Evolutionary conservation across 2,329 filamentous ascomycete genomes (phyloP), one percentile per base, ranked within the genome.

Genomic region (Dothistroma pini): DNA sequence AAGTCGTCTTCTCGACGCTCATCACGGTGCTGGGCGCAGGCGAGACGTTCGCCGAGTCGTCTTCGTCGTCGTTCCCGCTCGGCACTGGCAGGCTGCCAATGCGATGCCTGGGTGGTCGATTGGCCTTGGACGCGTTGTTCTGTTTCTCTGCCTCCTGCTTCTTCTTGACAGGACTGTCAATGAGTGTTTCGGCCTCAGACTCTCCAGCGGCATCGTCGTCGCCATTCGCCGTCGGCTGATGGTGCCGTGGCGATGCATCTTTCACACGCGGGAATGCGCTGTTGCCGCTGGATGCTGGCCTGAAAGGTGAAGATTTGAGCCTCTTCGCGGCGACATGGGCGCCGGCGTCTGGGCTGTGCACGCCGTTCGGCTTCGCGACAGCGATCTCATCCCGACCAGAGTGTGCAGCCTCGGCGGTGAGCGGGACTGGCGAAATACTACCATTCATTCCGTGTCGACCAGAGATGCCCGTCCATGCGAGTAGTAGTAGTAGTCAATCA

Each of bases 181-280:
- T 78, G 60, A 81, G 75, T 34, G 80, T 81, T 71, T 81, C 80
- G 56, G 79, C 80, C 70, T 82, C 80, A 16, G 79, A 81, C 65
- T 79, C 77, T 65, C 75, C 76, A 57, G 75, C 72, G 35, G 72
- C 75, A 19, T 72, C 68, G 52, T 67, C 63, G 41, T 58, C 69
- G 52, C 64, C 66, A 50, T 66, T 64, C 11, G 57, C 56, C 21
- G 44, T 48, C 12, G 58, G 29, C 10, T 50, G 34, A 12, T 63
- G 62, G n/a, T 59, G 60, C 35, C 12, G 50, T 44, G 29, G 41
- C 29, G 57, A 52, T 6, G 54, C 44, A 9, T 54, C 54, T n/a
- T 57, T 60, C 50, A 55, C 54, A 50, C 60, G 55, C 16, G 61
- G 58, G 19, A 60, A 57, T n/a, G 57, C 61, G 25, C 58, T 38